Conservation (phyloP, 208 protist species). For the Leishmania lainsoni region DNA sequence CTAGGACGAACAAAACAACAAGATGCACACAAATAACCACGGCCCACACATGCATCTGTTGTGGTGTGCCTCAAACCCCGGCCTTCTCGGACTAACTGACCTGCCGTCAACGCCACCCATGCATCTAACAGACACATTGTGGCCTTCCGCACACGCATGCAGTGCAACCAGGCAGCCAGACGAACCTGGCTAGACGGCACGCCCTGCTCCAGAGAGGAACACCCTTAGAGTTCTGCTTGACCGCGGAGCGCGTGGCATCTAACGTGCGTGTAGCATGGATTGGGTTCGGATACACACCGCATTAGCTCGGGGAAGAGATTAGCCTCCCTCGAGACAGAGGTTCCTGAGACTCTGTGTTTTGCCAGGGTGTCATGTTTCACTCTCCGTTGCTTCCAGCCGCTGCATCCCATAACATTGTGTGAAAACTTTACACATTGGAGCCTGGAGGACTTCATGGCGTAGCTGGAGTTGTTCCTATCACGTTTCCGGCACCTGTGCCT, state of each 20-base stretch:
- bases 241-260: background rate
- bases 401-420: background rate
- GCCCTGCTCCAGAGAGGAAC: background rate
- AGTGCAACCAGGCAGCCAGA: background rate
- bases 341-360: background rate
- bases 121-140: no score
- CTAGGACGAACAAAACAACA: background rate
- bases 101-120: no score
- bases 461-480: background rate
- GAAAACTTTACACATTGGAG: background rate
- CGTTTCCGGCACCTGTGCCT: no score
- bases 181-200: background rate
- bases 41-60: background rate
- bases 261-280: background rate
- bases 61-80: background rate
- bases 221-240: background rate
- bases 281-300: background rate
- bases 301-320: background rate
- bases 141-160: no score
- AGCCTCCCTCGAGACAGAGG: background rate
- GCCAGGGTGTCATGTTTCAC: background rate
- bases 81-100: background rate
- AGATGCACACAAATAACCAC: background rate
- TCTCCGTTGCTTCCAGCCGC: background rate
- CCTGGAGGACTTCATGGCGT: background rate